Percentiles rank a stretch among this genome's conserved stretches.
Conservation (phyloP, 176 grass and related monocot species). For the Alloteropsis semialata region DNA sequence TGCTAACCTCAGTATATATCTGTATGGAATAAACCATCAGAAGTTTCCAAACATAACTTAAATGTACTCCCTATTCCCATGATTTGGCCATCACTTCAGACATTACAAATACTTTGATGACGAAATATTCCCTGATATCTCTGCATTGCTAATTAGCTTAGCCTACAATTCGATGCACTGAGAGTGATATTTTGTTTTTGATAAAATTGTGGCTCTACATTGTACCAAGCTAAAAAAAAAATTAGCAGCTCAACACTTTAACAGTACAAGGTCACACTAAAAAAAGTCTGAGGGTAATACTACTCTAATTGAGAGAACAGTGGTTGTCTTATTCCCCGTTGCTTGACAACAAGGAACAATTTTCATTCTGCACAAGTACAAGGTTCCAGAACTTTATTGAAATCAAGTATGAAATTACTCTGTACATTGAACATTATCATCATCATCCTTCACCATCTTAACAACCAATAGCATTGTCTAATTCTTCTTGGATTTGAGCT, state of each 20-base stretch:
- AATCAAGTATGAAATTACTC: background rate
- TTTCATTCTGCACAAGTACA: background rate
- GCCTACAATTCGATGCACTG: background rate
- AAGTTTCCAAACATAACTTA: background rate
- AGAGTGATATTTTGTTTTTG: background rate
- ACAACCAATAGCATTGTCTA: background rate
- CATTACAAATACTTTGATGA: background rate
- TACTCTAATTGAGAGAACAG: background rate
- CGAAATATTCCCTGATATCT: background rate
- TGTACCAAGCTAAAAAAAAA: background rate
- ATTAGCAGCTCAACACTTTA: background rate
- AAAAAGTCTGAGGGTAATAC: background rate
- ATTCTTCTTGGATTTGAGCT: slow-evolving; percentile 56
- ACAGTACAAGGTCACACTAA: background rate
- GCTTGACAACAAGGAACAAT: background rate
- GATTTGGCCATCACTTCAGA: background rate
- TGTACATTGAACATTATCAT: slow-evolving; percentile 1
- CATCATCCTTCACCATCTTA: background rate
- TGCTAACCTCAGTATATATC: background rate
- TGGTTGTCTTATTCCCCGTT: background rate
- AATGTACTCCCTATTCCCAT: background rate
- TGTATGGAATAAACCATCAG: background rate
- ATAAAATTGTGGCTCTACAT: background rate
- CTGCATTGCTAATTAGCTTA: background rate
- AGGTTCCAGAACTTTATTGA: background rate